These are phyloP conservation scores for Cephalotrichum gorgonifer DNA, from an alignment of 2,329 filamentous ascomycete genomes.

Conservation along the genomic window DNA sequence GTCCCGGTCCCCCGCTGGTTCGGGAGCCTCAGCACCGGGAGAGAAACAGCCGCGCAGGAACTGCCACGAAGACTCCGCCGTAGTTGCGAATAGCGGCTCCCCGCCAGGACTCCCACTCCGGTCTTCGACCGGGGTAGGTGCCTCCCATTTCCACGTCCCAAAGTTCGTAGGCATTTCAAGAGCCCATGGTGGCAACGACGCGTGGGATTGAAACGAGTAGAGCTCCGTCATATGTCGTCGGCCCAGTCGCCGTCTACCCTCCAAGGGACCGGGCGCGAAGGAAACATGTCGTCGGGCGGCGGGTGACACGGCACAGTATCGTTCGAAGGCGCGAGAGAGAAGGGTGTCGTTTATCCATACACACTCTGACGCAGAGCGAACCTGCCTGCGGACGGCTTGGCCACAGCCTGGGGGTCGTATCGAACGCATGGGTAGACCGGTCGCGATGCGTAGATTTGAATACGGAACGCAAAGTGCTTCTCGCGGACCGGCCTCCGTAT, in stretches of 20 bases:
- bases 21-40: background rate
- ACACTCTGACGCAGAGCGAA: conserved; percentile 26
- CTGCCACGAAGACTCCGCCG: background rate
- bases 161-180: conserved; percentile 27
- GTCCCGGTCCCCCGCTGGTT: background rate
- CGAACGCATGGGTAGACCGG: background rate
- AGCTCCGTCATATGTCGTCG: conserved; percentile 44
- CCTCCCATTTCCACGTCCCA: conserved; percentile 39
- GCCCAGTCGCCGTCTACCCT: conserved; percentile 40
- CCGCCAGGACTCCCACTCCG: background rate
- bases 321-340: conserved; percentile 38
- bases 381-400: conserved; percentile 22
- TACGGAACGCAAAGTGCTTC: background rate
- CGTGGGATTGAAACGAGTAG: conserved; percentile 22
- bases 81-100: background rate
- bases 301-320: conserved; percentile 23
- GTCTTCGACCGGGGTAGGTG: conserved; percentile 22
- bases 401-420: conserved; percentile 1
- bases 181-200: conserved; percentile 24
- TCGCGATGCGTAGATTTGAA: background rate
- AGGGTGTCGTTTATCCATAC: conserved; percentile 52
- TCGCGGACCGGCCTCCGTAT: background rate
- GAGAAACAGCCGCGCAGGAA: background rate
- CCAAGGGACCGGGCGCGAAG: conserved; percentile 42
- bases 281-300: conserved; percentile 16